Base-by-base conservation (phyloP, 306 rosid species). In the Cicer pinnatifidum region DNA sequence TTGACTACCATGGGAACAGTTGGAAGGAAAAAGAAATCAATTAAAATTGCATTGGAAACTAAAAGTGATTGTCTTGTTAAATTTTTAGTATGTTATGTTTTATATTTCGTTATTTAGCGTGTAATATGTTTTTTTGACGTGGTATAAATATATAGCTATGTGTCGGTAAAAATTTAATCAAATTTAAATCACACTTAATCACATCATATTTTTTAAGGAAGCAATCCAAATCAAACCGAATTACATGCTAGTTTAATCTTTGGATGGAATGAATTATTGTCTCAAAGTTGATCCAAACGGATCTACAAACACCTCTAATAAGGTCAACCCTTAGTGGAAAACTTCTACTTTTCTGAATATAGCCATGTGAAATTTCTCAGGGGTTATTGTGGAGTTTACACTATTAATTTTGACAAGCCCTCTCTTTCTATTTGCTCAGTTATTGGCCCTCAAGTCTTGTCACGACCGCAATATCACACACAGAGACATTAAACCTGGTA, bases 401-500 rank as follows among this genome's bases (percentile, higher is more conserved):
- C n/a, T 60, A 64, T 50, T 16, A 20, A 71, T 44, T 46, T 53
- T 84, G 58, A 68, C 67, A 50, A 43, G 8, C 41, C 28, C 19
- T 73, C 46, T 69, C 44, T 28, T 45, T 79, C 78, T 20, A 64
- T 78, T 67, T 81, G 35, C 68, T 79, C 90, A 91, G 98, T 81
- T 93, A 81, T 54, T 80, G 82, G 98, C 94, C 2, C 86, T 93
- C 71, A 93, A 93, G 89, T 86, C 97, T 61, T 93, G 97, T 79
- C 96, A 93, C 11, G 96, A 93, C 69, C 97, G 92, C 80, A 93
- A 89, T 81, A 88, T 91, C 78, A 93, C 96, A 76, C 98, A 93
- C 86, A 85, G 97, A 77, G 98, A 93, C 84, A 91, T 93, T 65
- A 93, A 93, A 89, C 98, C 97, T 71, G 98, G 98, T 93, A 85